These are phyloP conservation scores for Peniophora sp. DNA, from an alignment of 1,284 basidiomycete genomes.

Conservation along the genomic window DNA sequence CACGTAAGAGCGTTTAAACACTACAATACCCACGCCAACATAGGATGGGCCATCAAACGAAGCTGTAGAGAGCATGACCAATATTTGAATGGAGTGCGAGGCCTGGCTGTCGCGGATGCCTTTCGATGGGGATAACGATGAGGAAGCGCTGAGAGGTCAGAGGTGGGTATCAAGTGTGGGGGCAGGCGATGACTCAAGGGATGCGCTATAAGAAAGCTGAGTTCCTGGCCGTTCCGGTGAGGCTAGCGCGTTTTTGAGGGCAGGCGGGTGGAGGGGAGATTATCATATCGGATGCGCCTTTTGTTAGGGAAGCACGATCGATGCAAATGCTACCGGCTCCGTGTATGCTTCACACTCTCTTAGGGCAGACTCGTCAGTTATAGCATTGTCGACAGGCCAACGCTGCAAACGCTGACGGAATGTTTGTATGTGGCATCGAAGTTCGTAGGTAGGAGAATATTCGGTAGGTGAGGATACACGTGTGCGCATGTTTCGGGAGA, in stretches of 20 bases:
- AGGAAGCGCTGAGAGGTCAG: background rate
- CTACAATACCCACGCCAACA: background rate
- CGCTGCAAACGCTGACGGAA: no score
- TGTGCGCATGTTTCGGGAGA: no score
- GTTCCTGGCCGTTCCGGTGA: background rate
- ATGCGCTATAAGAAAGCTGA: background rate
- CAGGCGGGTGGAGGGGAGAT: background rate
- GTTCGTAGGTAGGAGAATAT: no score
- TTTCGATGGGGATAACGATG: no score
- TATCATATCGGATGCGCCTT: background rate
- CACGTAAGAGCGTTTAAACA: background rate
- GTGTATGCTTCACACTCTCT: no score
- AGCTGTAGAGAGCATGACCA: background rate
- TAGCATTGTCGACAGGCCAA: no score
- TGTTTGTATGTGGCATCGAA: no score
- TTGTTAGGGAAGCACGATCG: background rate
- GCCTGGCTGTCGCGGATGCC: no score
- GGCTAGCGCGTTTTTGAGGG: background rate
- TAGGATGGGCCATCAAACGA: background rate
- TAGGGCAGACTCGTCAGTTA: no score
- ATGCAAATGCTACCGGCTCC: no score
- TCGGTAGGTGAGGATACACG: no score
- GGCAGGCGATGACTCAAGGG: background rate
- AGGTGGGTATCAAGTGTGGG: background rate
- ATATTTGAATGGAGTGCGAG: background rate